phyloP scores from a whole-genome alignment of 331 rosid genomes.

The Spiraea crenata region DNA sequence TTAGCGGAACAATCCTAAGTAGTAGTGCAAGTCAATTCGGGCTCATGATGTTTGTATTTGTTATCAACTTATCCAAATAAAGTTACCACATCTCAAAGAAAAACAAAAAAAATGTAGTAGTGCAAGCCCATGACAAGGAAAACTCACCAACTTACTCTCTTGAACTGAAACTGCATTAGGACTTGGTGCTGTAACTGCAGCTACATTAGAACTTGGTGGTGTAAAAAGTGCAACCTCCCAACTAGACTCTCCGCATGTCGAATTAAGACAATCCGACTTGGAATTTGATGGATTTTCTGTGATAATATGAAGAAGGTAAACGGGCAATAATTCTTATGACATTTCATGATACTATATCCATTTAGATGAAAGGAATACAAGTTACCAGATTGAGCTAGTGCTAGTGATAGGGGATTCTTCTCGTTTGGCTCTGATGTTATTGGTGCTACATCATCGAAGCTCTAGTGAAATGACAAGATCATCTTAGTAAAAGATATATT shows the following conservation, averaged over 20 bases:
- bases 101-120: too few species aligned
- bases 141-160: constrained; percentile 8
- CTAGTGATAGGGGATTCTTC: constrained; percentile 1
- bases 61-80: too few species aligned
- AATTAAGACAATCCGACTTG: background rate
- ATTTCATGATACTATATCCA: background rate
- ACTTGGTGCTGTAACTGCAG: background rate
- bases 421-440: constrained; percentile 8
- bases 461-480: constrained; percentile 9
- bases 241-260: background rate
- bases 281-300: constrained; percentile 2
- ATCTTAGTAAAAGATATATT: background rate
- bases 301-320: background rate
- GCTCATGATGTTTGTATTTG: too few species aligned
- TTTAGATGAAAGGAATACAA: background rate
- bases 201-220: constrained; percentile 6
- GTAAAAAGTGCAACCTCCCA: constrained; percentile 18
- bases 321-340: background rate
- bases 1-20: too few species aligned
- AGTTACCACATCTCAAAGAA: too few species aligned
- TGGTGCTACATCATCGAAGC: constrained; percentile 12
- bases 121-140: background rate
- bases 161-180: background rate
- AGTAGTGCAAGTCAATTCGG: too few species aligned
- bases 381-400: constrained; percentile 2